phyloP scores from a whole-genome alignment of 371 early-diverging fungal genomes.

The Mortierella sp. region DNA sequence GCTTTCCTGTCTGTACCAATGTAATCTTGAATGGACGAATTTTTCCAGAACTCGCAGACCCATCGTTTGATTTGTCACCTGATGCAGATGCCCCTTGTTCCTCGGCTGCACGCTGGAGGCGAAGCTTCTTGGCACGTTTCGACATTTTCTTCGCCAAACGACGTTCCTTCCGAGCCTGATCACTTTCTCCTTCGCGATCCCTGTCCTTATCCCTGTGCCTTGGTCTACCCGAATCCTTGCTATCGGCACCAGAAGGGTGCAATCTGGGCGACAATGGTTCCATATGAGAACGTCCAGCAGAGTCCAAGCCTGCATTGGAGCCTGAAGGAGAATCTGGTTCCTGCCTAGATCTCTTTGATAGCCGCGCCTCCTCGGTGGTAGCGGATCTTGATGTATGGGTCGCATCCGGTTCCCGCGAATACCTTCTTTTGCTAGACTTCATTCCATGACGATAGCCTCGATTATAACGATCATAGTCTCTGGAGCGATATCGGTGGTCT shows the following conservation, averaged over 20 bases:
- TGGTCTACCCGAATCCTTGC: slow-evolving; percentile 2
- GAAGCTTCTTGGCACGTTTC: slow-evolving; percentile 21
- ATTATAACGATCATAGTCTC: slow-evolving; percentile 19
- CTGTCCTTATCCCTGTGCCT: slow-evolving; percentile 15
- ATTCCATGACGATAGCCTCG: slow-evolving; percentile 23
- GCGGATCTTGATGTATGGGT: slow-evolving; percentile 6
- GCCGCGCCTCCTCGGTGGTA: slow-evolving; percentile 8
- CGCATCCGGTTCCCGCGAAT: slow-evolving; percentile 29
- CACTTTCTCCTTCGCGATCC: slow-evolving; percentile 13
- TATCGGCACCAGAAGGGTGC: background rate
- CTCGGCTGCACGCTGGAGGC: slow-evolving; percentile 20
- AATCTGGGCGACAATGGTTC: slow-evolving; percentile 18
- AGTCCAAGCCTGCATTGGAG: slow-evolving; percentile 5
- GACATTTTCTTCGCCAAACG: slow-evolving; percentile 28
- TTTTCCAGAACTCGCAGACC: background rate
- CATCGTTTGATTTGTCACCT: slow-evolving; percentile 9
- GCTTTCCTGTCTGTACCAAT: slow-evolving; percentile 34
- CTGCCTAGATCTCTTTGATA: slow-evolving; percentile 23
- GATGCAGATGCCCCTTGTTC: background rate
- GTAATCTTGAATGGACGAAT: slow-evolving; percentile 40
- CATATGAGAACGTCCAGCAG: slow-evolving; percentile 5
- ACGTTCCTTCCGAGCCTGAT: slow-evolving; percentile 23
- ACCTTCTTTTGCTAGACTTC: slow-evolving; percentile 36
- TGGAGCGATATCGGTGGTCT: slow-evolving; percentile 10
- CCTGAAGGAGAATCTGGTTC: slow-evolving; percentile 25